phyloP scores from a whole-genome alignment of 257 asterid species.

The Ophiorrhiza pumila region DNA sequence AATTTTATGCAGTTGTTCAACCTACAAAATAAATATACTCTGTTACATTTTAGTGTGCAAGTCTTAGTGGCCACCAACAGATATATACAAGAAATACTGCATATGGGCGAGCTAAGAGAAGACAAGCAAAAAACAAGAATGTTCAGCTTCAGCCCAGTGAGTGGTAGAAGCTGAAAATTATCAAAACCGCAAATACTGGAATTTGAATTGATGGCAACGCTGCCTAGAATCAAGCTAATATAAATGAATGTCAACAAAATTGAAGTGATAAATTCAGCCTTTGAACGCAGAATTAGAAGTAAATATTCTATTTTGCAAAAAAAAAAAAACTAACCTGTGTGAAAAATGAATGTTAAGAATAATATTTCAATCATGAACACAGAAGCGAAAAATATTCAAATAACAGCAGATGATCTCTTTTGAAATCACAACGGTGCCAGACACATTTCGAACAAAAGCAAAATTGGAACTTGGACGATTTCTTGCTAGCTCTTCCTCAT shows the following conservation, averaged over 20 bases:
- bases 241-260: neutral
- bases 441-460: neutral
- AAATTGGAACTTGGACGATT: neutral
- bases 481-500: neutral
- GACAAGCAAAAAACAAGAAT: neutral
- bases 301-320: neutral
- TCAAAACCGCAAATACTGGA: neutral
- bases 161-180: neutral
- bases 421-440: neutral
- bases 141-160: too few species aligned
- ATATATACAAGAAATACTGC: conserved; percentile 6
- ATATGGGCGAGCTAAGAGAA: neutral
- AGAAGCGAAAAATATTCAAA: neutral
- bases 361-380: neutral
- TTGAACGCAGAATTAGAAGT: neutral
- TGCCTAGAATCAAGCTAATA: neutral
- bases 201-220: neutral
- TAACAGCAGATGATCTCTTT: neutral
- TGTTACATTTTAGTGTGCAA: neutral
- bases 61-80: neutral
- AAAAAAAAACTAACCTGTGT: neutral
- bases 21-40: conserved; percentile 38
- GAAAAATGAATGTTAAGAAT: neutral
- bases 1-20: conserved; percentile 86
- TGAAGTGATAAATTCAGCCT: neutral